Evolutionary conservation across 371 early-diverging fungal genomes (phyloP).

Genomic region (Phascolomyces articulosus): DNA sequence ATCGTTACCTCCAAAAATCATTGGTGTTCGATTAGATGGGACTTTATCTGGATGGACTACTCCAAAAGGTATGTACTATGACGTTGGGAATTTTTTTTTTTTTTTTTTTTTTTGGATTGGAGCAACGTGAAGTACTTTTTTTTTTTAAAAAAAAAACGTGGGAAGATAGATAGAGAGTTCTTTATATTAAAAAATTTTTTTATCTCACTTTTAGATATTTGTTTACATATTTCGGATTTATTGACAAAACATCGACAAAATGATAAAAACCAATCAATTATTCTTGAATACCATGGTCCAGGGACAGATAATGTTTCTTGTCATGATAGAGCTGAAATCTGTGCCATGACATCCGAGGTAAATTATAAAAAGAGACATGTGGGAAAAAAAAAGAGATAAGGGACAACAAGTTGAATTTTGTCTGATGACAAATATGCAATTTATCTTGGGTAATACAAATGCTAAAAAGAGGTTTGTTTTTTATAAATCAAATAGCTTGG

Average conservation of each 20-base stretch:
- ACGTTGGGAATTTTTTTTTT: too few species aligned
- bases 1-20: slow-evolving; percentile 79
- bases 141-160: too few species aligned
- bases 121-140: too few species aligned
- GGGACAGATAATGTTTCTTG: slow-evolving; percentile 91
- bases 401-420: neutral
- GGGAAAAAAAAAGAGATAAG: too few species aligned
- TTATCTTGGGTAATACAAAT: neutral
- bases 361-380: neutral
- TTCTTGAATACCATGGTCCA: slow-evolving; percentile 96
- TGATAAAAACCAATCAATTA: slow-evolving; percentile 85
- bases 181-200: neutral
- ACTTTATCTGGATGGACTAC: slow-evolving; percentile 90
- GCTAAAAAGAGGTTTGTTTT: neutral
- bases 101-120: too few species aligned
- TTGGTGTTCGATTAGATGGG: slow-evolving; percentile 92
- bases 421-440: neutral
- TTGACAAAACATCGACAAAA: slow-evolving; percentile 77
- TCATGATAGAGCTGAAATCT: slow-evolving; percentile 97
- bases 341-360: slow-evolving; percentile 96
- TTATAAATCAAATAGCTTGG: slow-evolving; percentile 37
- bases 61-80: slow-evolving; percentile 63
- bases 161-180: too few species aligned
- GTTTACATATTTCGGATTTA: slow-evolving; percentile 91
- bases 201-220: slow-evolving; percentile 56